A percentile compares a stretch with the other conserved stretches of the same genome.
Evolutionary conservation across 331 rosid species (phyloP).

Genomic region (Telfairia occidentalis): DNA sequence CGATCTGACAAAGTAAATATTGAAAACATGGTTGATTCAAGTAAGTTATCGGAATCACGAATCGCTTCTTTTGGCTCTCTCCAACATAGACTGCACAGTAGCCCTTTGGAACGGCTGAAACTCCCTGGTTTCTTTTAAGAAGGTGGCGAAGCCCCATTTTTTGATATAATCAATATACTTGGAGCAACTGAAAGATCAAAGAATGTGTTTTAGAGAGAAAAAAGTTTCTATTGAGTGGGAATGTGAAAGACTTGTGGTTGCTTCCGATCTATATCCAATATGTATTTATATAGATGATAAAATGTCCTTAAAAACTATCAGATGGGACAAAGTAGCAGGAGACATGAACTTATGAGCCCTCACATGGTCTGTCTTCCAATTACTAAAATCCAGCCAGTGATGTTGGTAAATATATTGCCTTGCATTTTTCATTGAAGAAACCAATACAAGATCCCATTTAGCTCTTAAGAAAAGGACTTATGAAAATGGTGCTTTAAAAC

Average conservation of each 20-base stretch:
- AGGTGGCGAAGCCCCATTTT: not conserved
- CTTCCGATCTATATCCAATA: not conserved
- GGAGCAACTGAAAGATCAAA: not conserved
- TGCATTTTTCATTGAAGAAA: not conserved
- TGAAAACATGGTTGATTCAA: slow-evolving; percentile 31
- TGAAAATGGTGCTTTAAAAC: not conserved
- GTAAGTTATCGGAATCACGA: slow-evolving; percentile 24
- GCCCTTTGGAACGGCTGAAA: slow-evolving; percentile 30
- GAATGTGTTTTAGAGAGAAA: not conserved
- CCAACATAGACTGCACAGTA: slow-evolving; percentile 35
- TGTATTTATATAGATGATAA: not conserved
- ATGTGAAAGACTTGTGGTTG: not conserved
- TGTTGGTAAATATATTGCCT: not conserved
- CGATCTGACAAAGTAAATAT: slow-evolving; percentile 18
- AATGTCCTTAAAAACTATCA: not conserved
- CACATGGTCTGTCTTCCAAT: slow-evolving; percentile 4
- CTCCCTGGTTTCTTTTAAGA: not conserved
- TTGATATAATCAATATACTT: not conserved
- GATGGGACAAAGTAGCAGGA: not conserved
- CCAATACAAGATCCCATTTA: not conserved
- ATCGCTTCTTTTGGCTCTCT: slow-evolving; percentile 21
- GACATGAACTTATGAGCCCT: not conserved
- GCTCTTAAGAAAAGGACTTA: not conserved
- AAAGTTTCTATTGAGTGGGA: not conserved
- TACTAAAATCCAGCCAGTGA: not conserved